Evolutionary conservation across 2,329 filamentous ascomycete species (phyloP).

Genomic region (Eurotiales sp.): DNA sequence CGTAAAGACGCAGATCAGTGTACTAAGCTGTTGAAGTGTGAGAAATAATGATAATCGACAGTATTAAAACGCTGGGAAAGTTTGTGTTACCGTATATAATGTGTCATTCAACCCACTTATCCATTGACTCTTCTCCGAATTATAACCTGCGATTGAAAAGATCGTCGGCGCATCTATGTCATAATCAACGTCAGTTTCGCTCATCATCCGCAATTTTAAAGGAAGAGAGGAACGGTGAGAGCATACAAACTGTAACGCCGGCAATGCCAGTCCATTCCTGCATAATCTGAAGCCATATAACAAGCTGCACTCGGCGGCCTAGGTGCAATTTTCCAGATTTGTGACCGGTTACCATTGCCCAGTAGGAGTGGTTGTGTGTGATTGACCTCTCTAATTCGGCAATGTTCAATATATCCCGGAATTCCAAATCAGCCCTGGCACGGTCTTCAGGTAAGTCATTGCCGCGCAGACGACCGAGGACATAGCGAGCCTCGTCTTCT

Average conservation of each 20-base stretch:
- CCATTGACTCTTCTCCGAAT: slow-evolving; percentile 59
- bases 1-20: slow-evolving; percentile 66
- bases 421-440: slow-evolving; percentile 58
- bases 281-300: slow-evolving; percentile 68
- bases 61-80: background rate
- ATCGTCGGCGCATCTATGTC: slow-evolving; percentile 49
- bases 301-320: slow-evolving; percentile 64
- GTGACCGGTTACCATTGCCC: slow-evolving; percentile 64
- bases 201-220: too few relatives aligned
- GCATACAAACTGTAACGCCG: slow-evolving; percentile 59
- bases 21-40: slow-evolving; percentile 50
- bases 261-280: slow-evolving; percentile 69
- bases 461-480: slow-evolving; percentile 63
- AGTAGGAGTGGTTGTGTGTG: slow-evolving; percentile 54
- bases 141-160: slow-evolving; percentile 65
- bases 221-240: too few relatives aligned
- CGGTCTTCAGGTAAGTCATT: slow-evolving; percentile 48
- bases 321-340: slow-evolving; percentile 64
- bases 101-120: slow-evolving; percentile 57
- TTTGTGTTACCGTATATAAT: slow-evolving; percentile 48
- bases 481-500: slow-evolving; percentile 63
- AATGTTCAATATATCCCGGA: slow-evolving; percentile 64
- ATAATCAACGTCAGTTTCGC: background rate
- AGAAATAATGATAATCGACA: background rate
- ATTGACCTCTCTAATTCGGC: slow-evolving; percentile 58